A percentile compares a stretch with the other conserved stretches of the same genome.
Conservation (phyloP, 805 yeast species). For the Candida tibetensis region DNA sequence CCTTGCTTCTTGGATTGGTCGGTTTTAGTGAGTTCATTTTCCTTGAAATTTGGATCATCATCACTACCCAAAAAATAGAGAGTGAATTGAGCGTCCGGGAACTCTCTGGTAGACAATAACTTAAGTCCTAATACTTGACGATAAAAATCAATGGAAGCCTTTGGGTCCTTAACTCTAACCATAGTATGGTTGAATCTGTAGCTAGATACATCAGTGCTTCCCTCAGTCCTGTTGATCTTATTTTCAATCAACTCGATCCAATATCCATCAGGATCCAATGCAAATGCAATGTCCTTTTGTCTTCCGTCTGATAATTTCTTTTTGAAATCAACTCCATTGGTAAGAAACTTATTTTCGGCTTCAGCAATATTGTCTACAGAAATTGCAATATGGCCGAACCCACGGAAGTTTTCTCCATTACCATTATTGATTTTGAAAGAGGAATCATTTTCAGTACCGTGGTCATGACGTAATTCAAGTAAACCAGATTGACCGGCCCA, state of each 20-base stretch:
- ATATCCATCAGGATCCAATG: slow-evolving; percentile 92
- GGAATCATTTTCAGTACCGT: slow-evolving; percentile 63
- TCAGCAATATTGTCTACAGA: slow-evolving; percentile 75
- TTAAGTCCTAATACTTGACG: slow-evolving; percentile 78
- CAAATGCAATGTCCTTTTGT: slow-evolving; percentile 91
- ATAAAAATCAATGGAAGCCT: slow-evolving; percentile 74
- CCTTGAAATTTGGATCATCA: slow-evolving; percentile 42
- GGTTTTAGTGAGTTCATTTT: slow-evolving; percentile 32
- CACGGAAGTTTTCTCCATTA: slow-evolving; percentile 78
- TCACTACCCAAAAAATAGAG: slow-evolving; percentile 82
- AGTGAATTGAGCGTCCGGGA: slow-evolving; percentile 73
- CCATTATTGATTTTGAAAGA: slow-evolving; percentile 70
- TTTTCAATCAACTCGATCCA: slow-evolving; percentile 89
- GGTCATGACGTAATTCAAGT: slow-evolving; percentile 78
- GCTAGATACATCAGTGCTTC: slow-evolving; percentile 34
- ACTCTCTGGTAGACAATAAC: slow-evolving; percentile 53
- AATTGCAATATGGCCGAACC: slow-evolving; percentile 92
- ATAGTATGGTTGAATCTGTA: slow-evolving; percentile 81
- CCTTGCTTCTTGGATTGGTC: slow-evolving; percentile 54
- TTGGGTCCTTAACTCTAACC: slow-evolving; percentile 89
- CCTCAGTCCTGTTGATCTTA: slow-evolving; percentile 40
- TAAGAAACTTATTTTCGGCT: slow-evolving; percentile 57
- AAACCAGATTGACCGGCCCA: slow-evolving; percentile 61
- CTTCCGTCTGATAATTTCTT: slow-evolving; percentile 87
- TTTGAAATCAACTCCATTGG: slow-evolving; percentile 68